A percentile compares a stretch with the other conserved stretches of the same genome.
These are phyloP conservation scores for Yamadazyma sp. DNA, from an alignment of 805 yeast species.

Conservation along the genomic window DNA sequence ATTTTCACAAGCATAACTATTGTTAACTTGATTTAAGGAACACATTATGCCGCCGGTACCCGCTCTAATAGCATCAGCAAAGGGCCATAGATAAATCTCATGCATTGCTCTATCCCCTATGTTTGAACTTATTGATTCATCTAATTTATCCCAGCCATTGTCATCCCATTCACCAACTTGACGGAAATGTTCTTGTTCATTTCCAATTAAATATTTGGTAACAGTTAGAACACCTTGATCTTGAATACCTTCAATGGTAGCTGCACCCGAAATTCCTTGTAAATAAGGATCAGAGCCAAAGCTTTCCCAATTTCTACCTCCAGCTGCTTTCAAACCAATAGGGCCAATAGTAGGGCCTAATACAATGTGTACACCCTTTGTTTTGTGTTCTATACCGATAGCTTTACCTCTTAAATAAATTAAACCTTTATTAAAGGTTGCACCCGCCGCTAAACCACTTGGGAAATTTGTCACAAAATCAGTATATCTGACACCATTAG, in stretches of 20 bases:
- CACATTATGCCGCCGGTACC: conserved; percentile 65
- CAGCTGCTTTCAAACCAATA: conserved; percentile 58
- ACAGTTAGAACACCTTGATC: conserved; percentile 56
- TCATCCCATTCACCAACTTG: conserved; percentile 50
- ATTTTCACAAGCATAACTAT: conserved; percentile 58
- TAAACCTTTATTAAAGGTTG: conserved; percentile 54
- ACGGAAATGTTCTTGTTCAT: conserved; percentile 62
- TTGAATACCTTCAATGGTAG: conserved; percentile 54
- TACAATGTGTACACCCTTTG: conserved; percentile 53
- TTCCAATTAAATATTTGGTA: conserved; percentile 56
- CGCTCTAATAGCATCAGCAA: conserved; percentile 58
- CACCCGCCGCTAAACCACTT: conserved; percentile 55
- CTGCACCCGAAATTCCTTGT: conserved; percentile 52
- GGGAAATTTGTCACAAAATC: conserved; percentile 58
- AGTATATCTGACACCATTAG: conserved; percentile 56
- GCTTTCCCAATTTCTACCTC: conserved; percentile 66
- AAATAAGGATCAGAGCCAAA: conserved; percentile 62
- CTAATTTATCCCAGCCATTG: conserved; percentile 42
- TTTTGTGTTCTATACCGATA: conserved; percentile 51
- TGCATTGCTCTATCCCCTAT: conserved; percentile 62
- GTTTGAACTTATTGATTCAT: conserved; percentile 47
- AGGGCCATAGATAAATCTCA: conserved; percentile 64
- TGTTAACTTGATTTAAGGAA: conserved; percentile 54
- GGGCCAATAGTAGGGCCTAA: conserved; percentile 62
- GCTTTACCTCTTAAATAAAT: conserved; percentile 54